phyloP scores from a whole-genome alignment of 495 filamentous ascomycete genomes.

The Neohortaea acidophila region DNA sequence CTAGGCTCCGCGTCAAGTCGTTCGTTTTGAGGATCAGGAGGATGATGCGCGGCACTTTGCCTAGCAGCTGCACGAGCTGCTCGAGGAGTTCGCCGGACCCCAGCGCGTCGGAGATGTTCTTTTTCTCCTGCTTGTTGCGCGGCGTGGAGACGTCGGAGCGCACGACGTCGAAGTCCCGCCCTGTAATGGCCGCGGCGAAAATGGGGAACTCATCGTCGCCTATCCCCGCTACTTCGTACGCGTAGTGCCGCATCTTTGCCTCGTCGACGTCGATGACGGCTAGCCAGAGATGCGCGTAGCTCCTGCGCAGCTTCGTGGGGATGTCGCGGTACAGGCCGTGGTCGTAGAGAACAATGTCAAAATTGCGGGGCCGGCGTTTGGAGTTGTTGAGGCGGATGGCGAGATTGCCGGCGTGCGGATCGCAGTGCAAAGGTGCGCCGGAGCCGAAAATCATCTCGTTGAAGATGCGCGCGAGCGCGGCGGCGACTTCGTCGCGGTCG shows the following conservation, averaged over 20 bases:
- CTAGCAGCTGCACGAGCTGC: conserved; percentile 73
- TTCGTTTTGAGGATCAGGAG: conserved; percentile 96
- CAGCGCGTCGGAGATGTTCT: conserved; percentile 63
- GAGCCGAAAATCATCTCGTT: conserved; percentile 99
- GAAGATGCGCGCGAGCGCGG: conserved; percentile 80
- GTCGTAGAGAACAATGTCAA: conserved; percentile 96
- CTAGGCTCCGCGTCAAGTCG: conserved; percentile 84
- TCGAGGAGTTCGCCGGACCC: conserved; percentile 78
- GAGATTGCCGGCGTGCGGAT: conserved; percentile 94
- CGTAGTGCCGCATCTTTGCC: conserved; percentile 69
- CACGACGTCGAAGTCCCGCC: conserved; percentile 70
- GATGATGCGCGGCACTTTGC: conserved; percentile 79
- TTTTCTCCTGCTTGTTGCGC: conserved; percentile 58
- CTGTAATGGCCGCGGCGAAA: conserved; percentile 93
- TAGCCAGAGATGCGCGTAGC: conserved; percentile 95
- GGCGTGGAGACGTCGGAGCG: conserved; percentile 42
- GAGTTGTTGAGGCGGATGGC: conserved; percentile 63
- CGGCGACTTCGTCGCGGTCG: conserved; percentile 90
- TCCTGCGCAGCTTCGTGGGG: conserved; percentile 55
- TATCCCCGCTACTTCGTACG: conserved; percentile 74
- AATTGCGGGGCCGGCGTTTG: conserved; percentile 50
- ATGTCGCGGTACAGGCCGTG: conserved; percentile 95
- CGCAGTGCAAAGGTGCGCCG: conserved; percentile 82
- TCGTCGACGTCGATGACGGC: conserved; percentile 84
- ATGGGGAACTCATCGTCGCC: conserved; percentile 85